Conservation (phyloP, 345 rosid species). For the Lepidium didymum region DNA sequence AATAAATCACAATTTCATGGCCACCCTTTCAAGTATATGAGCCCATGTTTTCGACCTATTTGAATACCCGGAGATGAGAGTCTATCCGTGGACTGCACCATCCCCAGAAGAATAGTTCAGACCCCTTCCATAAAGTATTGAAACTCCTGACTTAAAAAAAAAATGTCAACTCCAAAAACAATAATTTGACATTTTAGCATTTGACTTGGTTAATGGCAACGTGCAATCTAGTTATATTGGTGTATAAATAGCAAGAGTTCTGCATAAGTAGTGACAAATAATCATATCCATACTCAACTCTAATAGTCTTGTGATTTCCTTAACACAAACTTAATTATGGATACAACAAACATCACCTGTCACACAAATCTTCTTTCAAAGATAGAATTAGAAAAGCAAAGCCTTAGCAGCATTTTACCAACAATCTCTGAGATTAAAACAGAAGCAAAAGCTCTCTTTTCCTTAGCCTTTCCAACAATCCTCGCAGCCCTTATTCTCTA, state of each 20-base stretch:
- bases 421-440: conserved; percentile 33
- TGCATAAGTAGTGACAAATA: neutral
- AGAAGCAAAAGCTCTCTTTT: conserved; percentile 63
- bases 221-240: too few relatives aligned
- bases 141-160: too few relatives aligned
- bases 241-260: neutral
- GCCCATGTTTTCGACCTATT: too few relatives aligned
- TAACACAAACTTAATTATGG: conserved; percentile 10
- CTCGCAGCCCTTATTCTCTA: conserved; percentile 81
- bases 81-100: too few relatives aligned
- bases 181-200: neutral
- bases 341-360: neutral
- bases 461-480: conserved; percentile 74
- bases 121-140: too few relatives aligned
- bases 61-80: too few relatives aligned
- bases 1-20: too few relatives aligned
- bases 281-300: neutral
- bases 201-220: neutral
- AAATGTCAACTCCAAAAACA: too few relatives aligned
- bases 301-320: neutral
- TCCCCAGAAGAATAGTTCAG: too few relatives aligned
- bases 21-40: too few relatives aligned
- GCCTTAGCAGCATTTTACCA: conserved; percentile 1
- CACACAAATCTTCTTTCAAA: conserved; percentile 8
- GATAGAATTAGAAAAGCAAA: conserved; percentile 19